Conservation (phyloP, 202 grass and related monocot genomes). For the Musa balbisiana region DNA sequence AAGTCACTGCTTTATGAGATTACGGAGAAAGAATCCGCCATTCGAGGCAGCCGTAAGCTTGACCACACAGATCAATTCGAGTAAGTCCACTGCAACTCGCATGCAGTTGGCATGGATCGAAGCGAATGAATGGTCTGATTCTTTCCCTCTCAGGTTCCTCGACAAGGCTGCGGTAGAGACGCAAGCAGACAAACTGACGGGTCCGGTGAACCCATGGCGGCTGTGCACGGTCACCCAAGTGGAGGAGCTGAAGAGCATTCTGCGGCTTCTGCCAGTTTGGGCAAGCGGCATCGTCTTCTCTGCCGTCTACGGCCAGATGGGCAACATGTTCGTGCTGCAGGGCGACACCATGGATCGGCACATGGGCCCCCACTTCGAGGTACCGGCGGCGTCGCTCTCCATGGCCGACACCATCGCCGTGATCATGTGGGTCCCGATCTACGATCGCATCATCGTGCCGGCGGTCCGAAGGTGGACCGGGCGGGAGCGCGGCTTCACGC, state of each 20-base stretch:
- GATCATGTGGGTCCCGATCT: conserved; percentile 30
- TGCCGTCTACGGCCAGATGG: conserved; percentile 40
- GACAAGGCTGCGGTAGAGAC: conserved; percentile 31
- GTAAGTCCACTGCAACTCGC: conserved; percentile 10
- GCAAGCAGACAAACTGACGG: background rate
- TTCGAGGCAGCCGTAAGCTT: conserved; percentile 18
- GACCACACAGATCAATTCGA: conserved; percentile 20
- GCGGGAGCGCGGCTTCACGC: conserved; percentile 41
- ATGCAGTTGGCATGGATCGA: background rate
- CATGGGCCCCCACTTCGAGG: conserved; percentile 33
- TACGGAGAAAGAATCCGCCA: conserved; percentile 21
- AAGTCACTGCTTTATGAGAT: conserved; percentile 16
- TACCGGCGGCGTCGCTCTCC: conserved; percentile 36
- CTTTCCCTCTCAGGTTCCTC: conserved; percentile 10
- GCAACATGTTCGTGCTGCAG: conserved; percentile 42
- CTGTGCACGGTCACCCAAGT: conserved; percentile 36
- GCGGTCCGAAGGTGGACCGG: conserved; percentile 33
- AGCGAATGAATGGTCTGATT: too few relatives aligned
- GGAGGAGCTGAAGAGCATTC: conserved; percentile 10
- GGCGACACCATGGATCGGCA: conserved; percentile 35
- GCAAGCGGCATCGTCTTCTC: conserved; percentile 31
- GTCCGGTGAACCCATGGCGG: conserved; percentile 15
- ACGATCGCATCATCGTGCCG: conserved; percentile 36
- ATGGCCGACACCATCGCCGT: conserved; percentile 40
- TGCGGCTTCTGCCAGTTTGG: conserved; percentile 32